Evolutionary conservation across 2,329 filamentous ascomycete species (phyloP), one percentile per base, ranked within the genome.

Genomic region (Botryosphaeria dothidea): DNA sequence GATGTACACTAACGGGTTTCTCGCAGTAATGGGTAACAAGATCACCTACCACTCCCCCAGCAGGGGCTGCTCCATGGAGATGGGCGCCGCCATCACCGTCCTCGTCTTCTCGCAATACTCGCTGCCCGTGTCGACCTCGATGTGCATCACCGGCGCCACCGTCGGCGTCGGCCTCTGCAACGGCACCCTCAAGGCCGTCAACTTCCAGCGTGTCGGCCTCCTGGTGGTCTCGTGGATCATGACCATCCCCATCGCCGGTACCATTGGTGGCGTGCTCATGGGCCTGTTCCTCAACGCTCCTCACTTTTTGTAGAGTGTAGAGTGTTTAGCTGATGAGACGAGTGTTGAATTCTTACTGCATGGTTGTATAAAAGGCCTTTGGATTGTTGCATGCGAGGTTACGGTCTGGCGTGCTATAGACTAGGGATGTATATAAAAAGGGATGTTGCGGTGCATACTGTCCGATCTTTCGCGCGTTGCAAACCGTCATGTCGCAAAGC

Each of bases 151-250:
- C 15, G 90, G 91, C 63, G 90, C 90, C 27, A 92, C 90, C 0
- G 88, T 92, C 49, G 90, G 90, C 66, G 90, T 93, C 56, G 90
- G 89, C 73, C 86, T 93, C 21, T 92, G 89, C 83, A 92, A 92
- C 74, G 89, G 90, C 36, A 88, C 84, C 29, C 68, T 86, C 66
- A 89, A 87, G 79, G 90, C 90, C 1, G 87, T 93, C 71, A 93
- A 93, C 84, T 93, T 71, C 69, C 75, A 92, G 78, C 87, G 89
- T 74, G 88, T 93, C 9, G 85, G 83, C 46, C 85, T 92, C 7
- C 75, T 93, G 66, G 70, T 90, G 58, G 78, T 90, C 64, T 87
- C 86, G 0, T 93, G 90, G 88, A 83, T 90, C 72, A 78, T 82
- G 71, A 90, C 86, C 2, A 87, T 90, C 49, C 88, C 86, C 29